Evolutionary conservation across 805 yeast genomes (phyloP).

Genomic region (Hermanozyma aechmeae): DNA sequence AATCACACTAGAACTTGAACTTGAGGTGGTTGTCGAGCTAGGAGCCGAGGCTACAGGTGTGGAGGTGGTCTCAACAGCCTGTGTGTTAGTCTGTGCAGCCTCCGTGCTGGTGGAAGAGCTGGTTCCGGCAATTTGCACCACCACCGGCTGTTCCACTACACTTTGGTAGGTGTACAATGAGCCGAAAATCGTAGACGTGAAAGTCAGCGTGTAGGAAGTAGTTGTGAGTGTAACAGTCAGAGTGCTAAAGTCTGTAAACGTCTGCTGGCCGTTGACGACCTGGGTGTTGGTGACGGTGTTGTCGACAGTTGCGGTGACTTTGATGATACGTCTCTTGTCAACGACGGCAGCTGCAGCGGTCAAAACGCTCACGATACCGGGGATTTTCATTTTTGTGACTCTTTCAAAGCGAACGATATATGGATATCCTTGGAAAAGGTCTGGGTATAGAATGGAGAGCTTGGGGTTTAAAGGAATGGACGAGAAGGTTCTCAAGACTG

Average conservation of each 20-base stretch:
- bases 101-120: too few relatives aligned
- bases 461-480: too few relatives aligned
- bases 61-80: not conserved
- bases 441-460: too few relatives aligned
- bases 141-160: constrained; percentile 22
- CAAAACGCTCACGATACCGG: too few relatives aligned
- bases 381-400: too few relatives aligned
- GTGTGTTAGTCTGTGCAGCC: too few relatives aligned
- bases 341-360: too few relatives aligned
- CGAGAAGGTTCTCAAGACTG: too few relatives aligned
- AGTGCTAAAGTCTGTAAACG: constrained; percentile 18
- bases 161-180: constrained; percentile 26
- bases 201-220: constrained; percentile 35
- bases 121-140: too few relatives aligned
- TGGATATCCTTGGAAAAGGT: too few relatives aligned
- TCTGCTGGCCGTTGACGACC: constrained; percentile 21
- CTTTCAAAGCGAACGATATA: too few relatives aligned
- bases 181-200: constrained; percentile 33
- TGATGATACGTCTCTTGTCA: too few relatives aligned
- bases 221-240: constrained; percentile 27
- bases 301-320: constrained; percentile 26
- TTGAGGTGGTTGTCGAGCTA: not conserved
- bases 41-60: not conserved
- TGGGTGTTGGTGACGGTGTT: constrained; percentile 23
- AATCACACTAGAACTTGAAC: not conserved